phyloP scores from a whole-genome alignment of 225 moss, liverwort and hornwort species.

The Pseudisothecium myosuroides region DNA sequence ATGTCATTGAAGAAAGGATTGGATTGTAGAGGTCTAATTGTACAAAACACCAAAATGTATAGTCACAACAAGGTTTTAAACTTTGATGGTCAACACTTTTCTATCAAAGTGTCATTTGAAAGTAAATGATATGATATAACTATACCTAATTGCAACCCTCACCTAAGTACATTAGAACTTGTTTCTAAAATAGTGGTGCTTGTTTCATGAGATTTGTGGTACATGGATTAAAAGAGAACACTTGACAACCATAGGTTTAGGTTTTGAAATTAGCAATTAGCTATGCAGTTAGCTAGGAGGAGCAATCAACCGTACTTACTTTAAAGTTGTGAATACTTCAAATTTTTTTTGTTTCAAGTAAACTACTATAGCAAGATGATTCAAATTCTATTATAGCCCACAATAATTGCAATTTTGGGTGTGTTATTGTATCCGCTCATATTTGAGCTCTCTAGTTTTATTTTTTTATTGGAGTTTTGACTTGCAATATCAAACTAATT shows the following conservation, averaged over 20 bases:
- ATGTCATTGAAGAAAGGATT: not conserved
- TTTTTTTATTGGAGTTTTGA: not conserved
- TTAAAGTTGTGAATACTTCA: not conserved
- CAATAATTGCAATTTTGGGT: not conserved
- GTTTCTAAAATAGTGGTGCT: not conserved
- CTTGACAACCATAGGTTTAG: not conserved
- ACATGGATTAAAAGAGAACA: not conserved
- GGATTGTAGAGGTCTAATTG: not conserved
- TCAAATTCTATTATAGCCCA: not conserved
- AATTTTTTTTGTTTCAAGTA: not conserved
- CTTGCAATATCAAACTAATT: not conserved
- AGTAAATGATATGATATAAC: not conserved
- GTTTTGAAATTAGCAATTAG: not conserved
- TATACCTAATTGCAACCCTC: not conserved
- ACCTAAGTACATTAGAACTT: not conserved
- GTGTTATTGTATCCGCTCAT: not conserved
- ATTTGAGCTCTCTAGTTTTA: not conserved
- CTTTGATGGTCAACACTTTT: not conserved
- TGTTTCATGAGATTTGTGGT: not conserved
- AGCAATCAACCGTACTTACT: not conserved
- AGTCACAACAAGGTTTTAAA: not conserved
- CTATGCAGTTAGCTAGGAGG: not conserved
- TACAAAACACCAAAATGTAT: no score
- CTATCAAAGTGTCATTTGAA: not conserved
- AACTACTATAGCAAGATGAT: not conserved